A percentile compares a stretch with the other conserved stretches of the same genome.
phyloP scores from a whole-genome alignment of 768 basidiomycete genomes.

The Boletus edulis region DNA sequence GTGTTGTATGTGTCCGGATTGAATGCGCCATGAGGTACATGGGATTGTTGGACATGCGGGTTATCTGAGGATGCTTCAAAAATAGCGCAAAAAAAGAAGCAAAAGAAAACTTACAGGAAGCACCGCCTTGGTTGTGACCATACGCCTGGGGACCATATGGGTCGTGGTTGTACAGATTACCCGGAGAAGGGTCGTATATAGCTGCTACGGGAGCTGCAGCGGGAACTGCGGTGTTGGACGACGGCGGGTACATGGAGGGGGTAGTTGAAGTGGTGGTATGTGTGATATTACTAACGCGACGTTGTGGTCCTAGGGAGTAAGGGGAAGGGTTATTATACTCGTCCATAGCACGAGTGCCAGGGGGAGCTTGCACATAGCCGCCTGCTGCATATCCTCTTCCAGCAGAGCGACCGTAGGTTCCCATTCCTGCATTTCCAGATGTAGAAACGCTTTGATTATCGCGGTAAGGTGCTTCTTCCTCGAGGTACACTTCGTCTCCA shows the following conservation, averaged over 20 bases:
- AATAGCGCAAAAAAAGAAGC: neutral
- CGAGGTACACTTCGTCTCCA: constrained; percentile 53
- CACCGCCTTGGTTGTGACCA: constrained; percentile 51
- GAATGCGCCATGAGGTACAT: constrained; percentile 45
- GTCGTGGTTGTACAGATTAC: constrained; percentile 23
- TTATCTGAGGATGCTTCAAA: constrained; percentile 43
- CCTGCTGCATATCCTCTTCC: constrained; percentile 39
- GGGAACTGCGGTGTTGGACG: constrained; percentile 24
- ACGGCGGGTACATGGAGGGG: constrained; percentile 36
- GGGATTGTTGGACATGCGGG: constrained; percentile 49
- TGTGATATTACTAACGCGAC: constrained; percentile 38
- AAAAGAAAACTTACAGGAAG: constrained; percentile 47
- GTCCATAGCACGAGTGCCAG: constrained; percentile 70
- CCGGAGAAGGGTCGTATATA: constrained; percentile 21
- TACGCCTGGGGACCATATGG: constrained; percentile 38
- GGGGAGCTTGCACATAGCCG: constrained; percentile 64
- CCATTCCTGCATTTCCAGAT: constrained; percentile 20
- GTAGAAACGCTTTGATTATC: constrained; percentile 29
- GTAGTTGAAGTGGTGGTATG: constrained; percentile 41
- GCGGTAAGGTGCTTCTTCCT: constrained; percentile 42
- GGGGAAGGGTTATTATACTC: constrained; percentile 61
- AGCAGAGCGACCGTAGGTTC: constrained; percentile 32
- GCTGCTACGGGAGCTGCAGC: constrained; percentile 6
- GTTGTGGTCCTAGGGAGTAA: constrained; percentile 43
- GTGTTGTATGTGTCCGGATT: constrained; percentile 42